Conservation (phyloP, 2,329 filamentous ascomycete species). For the Exophiala spinifera region DNA sequence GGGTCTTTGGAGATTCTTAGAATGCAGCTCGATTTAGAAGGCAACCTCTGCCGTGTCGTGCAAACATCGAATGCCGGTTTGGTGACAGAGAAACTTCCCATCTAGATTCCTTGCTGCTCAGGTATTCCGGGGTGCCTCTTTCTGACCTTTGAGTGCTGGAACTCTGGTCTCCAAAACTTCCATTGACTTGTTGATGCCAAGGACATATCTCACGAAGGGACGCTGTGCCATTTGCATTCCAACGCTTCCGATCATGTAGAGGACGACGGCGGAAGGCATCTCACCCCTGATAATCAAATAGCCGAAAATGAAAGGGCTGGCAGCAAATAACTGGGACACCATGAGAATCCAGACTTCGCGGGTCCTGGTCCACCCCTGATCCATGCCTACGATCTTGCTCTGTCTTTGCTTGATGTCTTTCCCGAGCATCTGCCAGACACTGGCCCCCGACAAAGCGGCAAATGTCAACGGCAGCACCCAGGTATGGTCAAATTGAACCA, state of each 20-base stretch:
- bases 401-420: constrained; percentile 4
- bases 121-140: background rate
- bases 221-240: constrained; percentile 16
- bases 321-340: constrained; percentile 10
- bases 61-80: too few relatives aligned
- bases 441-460: constrained; percentile 12
- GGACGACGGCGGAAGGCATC: constrained; percentile 14
- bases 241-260: constrained; percentile 21
- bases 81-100: too few relatives aligned
- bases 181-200: constrained; percentile 9
- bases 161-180: constrained; percentile 10
- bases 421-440: constrained; percentile 11
- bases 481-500: constrained; percentile 33
- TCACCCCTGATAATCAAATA: constrained; percentile 14
- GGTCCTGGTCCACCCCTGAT: background rate
- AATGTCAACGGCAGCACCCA: constrained; percentile 19
- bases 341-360: background rate
- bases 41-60: too few relatives aligned
- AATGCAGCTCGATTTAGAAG: too few relatives aligned
- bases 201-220: constrained; percentile 8
- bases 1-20: too few relatives aligned
- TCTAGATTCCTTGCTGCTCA: background rate
- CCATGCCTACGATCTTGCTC: background rate
- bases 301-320: constrained; percentile 11
- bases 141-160: constrained; percentile 8